These are phyloP conservation scores for Ceratocystis huliohia DNA, from an alignment of 2,329 filamentous ascomycete species.

Conservation along the genomic window DNA sequence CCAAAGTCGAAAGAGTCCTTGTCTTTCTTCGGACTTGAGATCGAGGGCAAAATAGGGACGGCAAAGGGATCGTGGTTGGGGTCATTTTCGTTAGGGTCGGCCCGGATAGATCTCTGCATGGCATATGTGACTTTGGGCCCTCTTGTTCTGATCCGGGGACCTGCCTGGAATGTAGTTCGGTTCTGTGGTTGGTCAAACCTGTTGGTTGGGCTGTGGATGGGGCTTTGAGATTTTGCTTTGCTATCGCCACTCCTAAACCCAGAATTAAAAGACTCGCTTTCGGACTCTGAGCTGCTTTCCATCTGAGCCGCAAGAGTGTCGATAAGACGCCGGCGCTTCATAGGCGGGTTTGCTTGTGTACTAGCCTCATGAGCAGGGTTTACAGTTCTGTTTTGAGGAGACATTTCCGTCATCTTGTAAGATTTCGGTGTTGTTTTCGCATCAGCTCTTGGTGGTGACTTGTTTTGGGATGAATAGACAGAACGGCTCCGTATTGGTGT, in stretches of 20 bases:
- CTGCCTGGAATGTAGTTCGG: neutral
- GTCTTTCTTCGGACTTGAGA: conserved; percentile 14
- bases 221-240: neutral
- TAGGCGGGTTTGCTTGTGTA: conserved; percentile 1
- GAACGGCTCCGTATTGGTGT: neutral
- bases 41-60: conserved; percentile 13
- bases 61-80: conserved; percentile 21
- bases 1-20: conserved; percentile 20
- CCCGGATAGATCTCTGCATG: conserved; percentile 25
- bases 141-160: conserved; percentile 19
- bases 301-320: conserved; percentile 33
- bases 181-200: neutral
- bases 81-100: conserved; percentile 16
- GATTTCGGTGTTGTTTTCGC: neutral
- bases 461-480: neutral
- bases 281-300: conserved; percentile 26
- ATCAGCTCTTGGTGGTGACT: neutral
- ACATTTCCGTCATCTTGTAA: neutral
- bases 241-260: conserved; percentile 1
- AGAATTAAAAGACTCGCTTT: conserved; percentile 22
- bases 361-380: neutral
- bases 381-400: neutral
- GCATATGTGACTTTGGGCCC: conserved; percentile 32
- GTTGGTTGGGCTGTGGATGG: neutral
- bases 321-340: conserved; percentile 29